Evolutionary conservation across 2,329 filamentous ascomycete species (phyloP).

Genomic region (Botryotinia convoluta): DNA sequence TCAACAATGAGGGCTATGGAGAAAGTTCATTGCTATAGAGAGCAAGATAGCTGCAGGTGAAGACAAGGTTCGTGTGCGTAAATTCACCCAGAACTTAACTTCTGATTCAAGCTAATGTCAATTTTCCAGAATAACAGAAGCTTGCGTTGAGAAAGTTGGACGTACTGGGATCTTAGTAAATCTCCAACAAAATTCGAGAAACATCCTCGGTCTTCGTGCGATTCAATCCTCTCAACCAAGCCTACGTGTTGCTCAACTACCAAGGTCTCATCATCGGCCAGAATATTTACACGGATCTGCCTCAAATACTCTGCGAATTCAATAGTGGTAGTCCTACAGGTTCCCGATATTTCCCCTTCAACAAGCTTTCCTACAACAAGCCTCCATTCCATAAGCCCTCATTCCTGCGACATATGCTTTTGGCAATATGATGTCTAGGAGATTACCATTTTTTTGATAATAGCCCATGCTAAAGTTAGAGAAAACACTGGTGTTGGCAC

Average conservation of each 20-base stretch:
- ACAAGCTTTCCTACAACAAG: background rate
- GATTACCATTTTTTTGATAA: background rate
- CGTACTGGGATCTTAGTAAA: background rate
- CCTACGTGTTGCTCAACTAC: background rate
- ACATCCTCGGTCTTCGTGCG: background rate
- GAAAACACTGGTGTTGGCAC: background rate
- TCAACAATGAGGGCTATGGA: background rate
- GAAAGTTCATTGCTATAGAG: too few species aligned
- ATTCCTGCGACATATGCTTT: background rate
- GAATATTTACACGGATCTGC: background rate
- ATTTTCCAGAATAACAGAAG: background rate
- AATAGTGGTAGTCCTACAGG: background rate
- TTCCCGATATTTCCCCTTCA: too few species aligned
- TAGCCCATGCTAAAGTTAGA: background rate
- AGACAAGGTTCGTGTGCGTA: background rate
- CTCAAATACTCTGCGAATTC: background rate
- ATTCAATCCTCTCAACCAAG: background rate
- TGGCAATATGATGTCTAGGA: background rate
- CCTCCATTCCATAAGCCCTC: background rate
- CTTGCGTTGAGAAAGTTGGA: background rate
- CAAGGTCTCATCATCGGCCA: background rate
- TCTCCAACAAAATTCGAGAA: background rate
- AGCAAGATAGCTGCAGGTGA: background rate
- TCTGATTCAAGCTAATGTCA: background rate
- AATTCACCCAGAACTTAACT: background rate